These are phyloP conservation scores for Escovopsis sp. DNA, from an alignment of 2,329 filamentous ascomycete species.

Conservation along the genomic window DNA sequence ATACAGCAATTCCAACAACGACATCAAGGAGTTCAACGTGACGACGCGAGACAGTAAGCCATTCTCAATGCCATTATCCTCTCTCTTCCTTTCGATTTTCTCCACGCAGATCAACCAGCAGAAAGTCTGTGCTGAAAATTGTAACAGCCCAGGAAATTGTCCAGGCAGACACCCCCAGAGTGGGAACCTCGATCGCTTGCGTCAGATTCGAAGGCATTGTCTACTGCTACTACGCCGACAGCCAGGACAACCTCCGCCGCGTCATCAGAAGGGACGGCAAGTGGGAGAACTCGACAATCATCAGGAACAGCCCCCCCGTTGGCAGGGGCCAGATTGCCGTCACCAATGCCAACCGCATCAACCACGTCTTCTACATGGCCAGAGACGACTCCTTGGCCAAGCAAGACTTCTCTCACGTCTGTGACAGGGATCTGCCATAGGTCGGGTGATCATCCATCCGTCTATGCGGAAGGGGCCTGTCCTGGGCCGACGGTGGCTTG, in stretches of 20 bases:
- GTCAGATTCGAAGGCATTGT: not conserved
- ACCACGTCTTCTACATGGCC: slow-evolving; percentile 1
- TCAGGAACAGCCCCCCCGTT: not conserved
- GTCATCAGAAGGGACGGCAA: not conserved
- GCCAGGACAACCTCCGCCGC: not conserved
- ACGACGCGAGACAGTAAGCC: not conserved
- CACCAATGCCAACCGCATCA: not conserved
- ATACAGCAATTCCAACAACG: not conserved
- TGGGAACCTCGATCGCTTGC: not conserved
- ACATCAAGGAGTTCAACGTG: not conserved
- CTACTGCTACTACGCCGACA: not conserved
- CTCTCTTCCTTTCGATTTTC: too few relatives aligned
- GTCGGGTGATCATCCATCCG: too few relatives aligned
- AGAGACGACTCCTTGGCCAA: not conserved
- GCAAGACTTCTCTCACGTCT: not conserved
- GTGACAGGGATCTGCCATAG: not conserved
- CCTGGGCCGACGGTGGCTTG: too few relatives aligned
- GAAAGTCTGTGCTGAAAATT: too few relatives aligned
- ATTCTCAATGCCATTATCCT: not conserved
- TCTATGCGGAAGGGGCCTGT: too few relatives aligned
- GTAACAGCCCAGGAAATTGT: not conserved
- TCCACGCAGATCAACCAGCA: not conserved
- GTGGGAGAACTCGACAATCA: not conserved
- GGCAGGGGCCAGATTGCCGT: not conserved
- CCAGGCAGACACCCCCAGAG: not conserved